Evolutionary conservation across 148 eudicot genomes (phyloP).

Genomic region (Nepenthes gracilis): DNA sequence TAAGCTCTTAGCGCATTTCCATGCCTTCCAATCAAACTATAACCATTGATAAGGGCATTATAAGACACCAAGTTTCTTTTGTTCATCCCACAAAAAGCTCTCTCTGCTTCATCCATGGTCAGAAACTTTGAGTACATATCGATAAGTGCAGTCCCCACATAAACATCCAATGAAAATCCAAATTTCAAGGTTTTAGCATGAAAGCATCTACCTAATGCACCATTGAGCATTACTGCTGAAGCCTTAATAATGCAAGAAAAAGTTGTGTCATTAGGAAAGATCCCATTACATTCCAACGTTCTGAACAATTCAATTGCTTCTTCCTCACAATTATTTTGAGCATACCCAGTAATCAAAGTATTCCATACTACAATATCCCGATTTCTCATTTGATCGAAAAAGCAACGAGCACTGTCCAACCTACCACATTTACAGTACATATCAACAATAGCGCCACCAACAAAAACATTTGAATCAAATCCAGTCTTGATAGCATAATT

Average conservation of each 20-base stretch:
- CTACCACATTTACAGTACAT: slow-evolving; percentile 24
- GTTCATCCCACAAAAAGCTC: slow-evolving; percentile 23
- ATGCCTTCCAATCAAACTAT: slow-evolving; percentile 21
- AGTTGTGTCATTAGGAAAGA: slow-evolving; percentile 17
- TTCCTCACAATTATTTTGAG: slow-evolving; percentile 26
- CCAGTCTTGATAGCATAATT: slow-evolving; percentile 22
- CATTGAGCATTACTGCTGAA: slow-evolving; percentile 24
- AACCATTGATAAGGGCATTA: slow-evolving; percentile 34
- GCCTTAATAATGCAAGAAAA: slow-evolving; percentile 23
- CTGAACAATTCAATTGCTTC: slow-evolving; percentile 22
- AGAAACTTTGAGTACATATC: slow-evolving; percentile 41
- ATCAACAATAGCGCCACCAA: slow-evolving; percentile 28
- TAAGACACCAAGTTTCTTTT: slow-evolving; percentile 26
- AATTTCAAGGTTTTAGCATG: slow-evolving; percentile 21
- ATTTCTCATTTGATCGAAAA: slow-evolving; percentile 28
- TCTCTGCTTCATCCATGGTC: slow-evolving; percentile 26
- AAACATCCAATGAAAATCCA: slow-evolving; percentile 25
- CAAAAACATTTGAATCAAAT: slow-evolving; percentile 22
- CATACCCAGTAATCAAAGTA: slow-evolving; percentile 44
- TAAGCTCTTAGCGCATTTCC: slow-evolving; percentile 20
- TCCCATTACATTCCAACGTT: slow-evolving; percentile 13
- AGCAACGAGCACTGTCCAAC: slow-evolving; percentile 23
- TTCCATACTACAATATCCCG: slow-evolving; percentile 46
- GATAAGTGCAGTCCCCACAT: slow-evolving; percentile 24
- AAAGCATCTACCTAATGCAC: slow-evolving; percentile 16